A percentile compares a stretch with the other conserved stretches of the same genome.
Conservation (phyloP, 108 stramenopile genomes). For the Poteriospumella lacustris region DNA sequence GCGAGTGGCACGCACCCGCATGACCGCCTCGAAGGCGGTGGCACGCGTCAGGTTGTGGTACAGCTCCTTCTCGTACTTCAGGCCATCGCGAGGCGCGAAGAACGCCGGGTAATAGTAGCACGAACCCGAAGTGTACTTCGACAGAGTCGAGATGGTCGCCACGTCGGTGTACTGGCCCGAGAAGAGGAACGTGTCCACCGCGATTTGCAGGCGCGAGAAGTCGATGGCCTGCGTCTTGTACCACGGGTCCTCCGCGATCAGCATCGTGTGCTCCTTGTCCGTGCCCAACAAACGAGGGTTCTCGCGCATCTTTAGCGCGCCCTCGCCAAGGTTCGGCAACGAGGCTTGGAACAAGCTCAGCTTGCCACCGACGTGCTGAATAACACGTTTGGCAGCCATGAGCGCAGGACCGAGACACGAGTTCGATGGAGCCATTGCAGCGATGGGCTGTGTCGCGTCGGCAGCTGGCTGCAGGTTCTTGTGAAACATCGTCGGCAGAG, state of each 20-base stretch:
- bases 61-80: constrained; percentile 72
- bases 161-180: constrained; percentile 78
- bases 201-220: constrained; percentile 87
- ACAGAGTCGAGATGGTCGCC: constrained; percentile 72
- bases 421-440: too few species aligned
- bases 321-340: constrained; percentile 85
- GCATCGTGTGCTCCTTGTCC: constrained; percentile 76
- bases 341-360: constrained; percentile 81
- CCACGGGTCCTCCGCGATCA: constrained; percentile 70
- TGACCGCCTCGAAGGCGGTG: constrained; percentile 92
- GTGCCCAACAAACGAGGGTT: constrained; percentile 85
- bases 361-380: constrained; percentile 92
- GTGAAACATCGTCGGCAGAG: constrained; percentile 82
- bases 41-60: constrained; percentile 65
- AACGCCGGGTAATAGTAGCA: constrained; percentile 84
- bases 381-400: constrained; percentile 86
- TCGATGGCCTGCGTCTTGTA: constrained; percentile 92
- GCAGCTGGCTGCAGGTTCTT: constrained; percentile 57
- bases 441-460: too few species aligned
- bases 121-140: constrained; percentile 78
- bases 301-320: constrained; percentile 75
- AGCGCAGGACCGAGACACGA: constrained; percentile 84
- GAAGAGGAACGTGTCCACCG: constrained; percentile 88
- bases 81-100: constrained; percentile 64
- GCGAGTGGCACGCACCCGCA: constrained; percentile 88